Evolutionary conservation across 2,329 filamentous ascomycete species (phyloP).

Genomic region (Seiridium cupressi): DNA sequence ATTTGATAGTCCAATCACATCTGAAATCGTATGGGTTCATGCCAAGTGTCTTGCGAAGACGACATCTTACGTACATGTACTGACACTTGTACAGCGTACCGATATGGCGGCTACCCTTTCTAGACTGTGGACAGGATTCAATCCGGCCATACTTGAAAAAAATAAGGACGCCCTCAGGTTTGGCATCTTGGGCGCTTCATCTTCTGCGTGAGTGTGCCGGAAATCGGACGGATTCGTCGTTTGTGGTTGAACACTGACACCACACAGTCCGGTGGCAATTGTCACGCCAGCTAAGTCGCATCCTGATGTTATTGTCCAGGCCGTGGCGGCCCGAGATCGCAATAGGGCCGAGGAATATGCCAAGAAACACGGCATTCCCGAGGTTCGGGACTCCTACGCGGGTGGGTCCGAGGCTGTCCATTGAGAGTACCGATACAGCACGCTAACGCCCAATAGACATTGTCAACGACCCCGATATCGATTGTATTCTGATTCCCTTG

Average conservation of each 20-base stretch:
- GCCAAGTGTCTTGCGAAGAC: too few relatives aligned
- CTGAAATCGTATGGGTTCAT: too few relatives aligned
- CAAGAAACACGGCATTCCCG: conserved; percentile 6
- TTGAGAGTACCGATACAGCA: background rate
- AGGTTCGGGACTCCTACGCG: conserved; percentile 1
- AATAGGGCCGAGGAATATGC: background rate
- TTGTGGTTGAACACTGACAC: background rate
- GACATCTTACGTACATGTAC: too few relatives aligned
- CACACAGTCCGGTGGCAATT: conserved; percentile 1
- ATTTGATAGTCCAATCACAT: too few relatives aligned
- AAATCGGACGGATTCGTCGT: background rate
- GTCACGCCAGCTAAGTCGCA: background rate
- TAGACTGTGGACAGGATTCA: background rate
- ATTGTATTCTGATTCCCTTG: conserved; percentile 41
- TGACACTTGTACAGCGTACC: background rate
- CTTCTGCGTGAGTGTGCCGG: background rate
- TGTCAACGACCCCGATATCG: conserved; percentile 31
- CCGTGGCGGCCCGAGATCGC: conserved; percentile 3
- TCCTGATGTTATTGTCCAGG: conserved; percentile 4
- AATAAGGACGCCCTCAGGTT: background rate
- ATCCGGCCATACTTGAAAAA: background rate
- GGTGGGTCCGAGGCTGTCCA: background rate
- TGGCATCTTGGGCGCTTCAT: background rate
- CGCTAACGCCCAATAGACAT: background rate
- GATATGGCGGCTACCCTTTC: background rate